Conservation (phyloP, 148 eudicot species). For the Persicaria tinctoria region DNA sequence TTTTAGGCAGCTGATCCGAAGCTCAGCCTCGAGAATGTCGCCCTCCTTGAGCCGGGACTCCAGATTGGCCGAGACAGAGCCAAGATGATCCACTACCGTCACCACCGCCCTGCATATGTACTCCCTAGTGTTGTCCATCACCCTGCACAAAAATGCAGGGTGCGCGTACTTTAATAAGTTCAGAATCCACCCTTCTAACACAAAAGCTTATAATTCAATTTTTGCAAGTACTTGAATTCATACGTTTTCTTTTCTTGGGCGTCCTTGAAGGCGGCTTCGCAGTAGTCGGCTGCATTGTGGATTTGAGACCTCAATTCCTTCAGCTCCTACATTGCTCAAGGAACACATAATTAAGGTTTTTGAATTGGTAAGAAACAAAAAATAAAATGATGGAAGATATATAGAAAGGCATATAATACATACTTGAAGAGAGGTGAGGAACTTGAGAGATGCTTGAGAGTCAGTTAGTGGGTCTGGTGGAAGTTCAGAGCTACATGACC, state of each 20-base stretch:
- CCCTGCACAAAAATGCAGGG: conserved; percentile 27
- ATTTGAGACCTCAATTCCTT: conserved; percentile 45
- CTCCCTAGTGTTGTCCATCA: conserved; percentile 63
- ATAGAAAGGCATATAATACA: not conserved
- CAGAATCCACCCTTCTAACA: too few species aligned
- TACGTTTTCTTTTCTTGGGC: conserved; percentile 35
- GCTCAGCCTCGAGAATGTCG: conserved; percentile 35
- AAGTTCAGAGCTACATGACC: not conserved
- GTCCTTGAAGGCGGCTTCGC: conserved; percentile 30
- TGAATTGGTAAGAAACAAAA: too few species aligned
- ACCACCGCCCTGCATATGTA: conserved; percentile 59
- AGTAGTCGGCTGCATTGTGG: conserved; percentile 48
- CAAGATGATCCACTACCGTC: conserved; percentile 69
- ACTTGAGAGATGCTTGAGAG: conserved; percentile 18
- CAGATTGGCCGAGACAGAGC: conserved; percentile 58
- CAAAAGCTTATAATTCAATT: too few species aligned
- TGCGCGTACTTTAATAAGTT: not conserved
- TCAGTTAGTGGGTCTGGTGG: conserved; percentile 7
- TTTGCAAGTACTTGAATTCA: not conserved
- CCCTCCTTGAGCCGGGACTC: conserved; percentile 30
- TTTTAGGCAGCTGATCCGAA: conserved; percentile 41
- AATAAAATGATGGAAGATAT: not conserved
- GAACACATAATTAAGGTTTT: too few species aligned
- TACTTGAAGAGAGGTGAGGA: conserved; percentile 41
- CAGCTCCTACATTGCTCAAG: conserved; percentile 26